Base-by-base conservation (phyloP, 164 flowering plant genomes). In the Magnolia sinica region DNA sequence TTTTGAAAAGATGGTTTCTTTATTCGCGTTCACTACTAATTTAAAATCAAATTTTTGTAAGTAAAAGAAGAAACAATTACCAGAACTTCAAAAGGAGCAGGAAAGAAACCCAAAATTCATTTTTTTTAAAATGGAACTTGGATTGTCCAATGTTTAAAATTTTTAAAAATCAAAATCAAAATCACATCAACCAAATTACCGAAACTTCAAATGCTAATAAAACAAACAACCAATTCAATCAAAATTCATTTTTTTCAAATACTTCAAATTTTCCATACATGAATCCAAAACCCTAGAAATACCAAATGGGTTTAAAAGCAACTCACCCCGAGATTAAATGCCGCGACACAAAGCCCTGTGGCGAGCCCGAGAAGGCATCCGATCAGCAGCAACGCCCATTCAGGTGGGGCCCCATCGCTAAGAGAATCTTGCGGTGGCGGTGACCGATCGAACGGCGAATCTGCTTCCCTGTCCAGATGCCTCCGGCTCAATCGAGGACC, bases 281-380 rank as follows among this genome's bases (percentile, higher is more conserved):
- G 23, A 22, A 63, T 63, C 65, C 23, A n/a, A 63, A 63, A 18
- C 22, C 65, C 19, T 18, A 8, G 22, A n/a, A 63, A 63, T 63
- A 4, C 65, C 65, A 63, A 22, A 7, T 8, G 22, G 22, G 22
- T 63, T 63, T n/a, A 63, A 63, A 37, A 37, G 64, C 64, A 45
- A 72, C 90, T 51, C 10, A 96, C 98, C 89, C 93, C 96, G 7
- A 81, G 88, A 63, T 91, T 96, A 79, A 96, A 96, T 37, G 90
- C 93, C 5, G 96, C 99, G 7, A 94, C 98, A 50, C 88, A 92
- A 61, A 96, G 86, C 22, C 99, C 99, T 37, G 98, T 91, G 45
- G 98, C 96, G 76, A 96, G 88, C 50, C 99, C 98, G n/a, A 96
- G 90, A 67, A 96, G 90, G 80, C 99, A 96, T 37, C 98, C 97